A percentile compares a stretch with the other conserved stretches of the same genome.
phyloP scores from a whole-genome alignment of 495 filamentous ascomycete genomes.

The Aspergillus sclerotioniger region DNA sequence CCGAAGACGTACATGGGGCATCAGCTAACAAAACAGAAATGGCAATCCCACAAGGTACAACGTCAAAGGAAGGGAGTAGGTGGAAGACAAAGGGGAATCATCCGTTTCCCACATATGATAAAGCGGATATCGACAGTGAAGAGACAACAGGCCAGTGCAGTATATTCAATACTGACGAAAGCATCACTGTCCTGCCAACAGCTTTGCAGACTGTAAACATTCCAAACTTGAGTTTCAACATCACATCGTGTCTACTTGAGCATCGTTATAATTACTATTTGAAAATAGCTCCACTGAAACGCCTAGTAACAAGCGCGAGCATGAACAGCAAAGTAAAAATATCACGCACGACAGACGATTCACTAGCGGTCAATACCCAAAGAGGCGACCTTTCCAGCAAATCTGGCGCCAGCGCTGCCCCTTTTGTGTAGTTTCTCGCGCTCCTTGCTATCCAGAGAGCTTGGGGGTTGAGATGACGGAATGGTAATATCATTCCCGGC shows the following conservation, averaged over 20 bases:
- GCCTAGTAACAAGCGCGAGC: conserved; percentile 2
- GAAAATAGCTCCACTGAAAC: not conserved
- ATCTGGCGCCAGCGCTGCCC: conserved; percentile 48
- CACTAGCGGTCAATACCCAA: conserved; percentile 42
- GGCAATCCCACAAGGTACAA: conserved; percentile 5
- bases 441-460: conserved; percentile 39
- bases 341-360: not conserved
- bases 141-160: not conserved
- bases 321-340: conserved; percentile 12
- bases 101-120: not conserved
- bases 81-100: not conserved
- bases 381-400: conserved; percentile 49
- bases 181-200: not conserved
- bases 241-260: conserved; percentile 15
- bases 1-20: not conserved
- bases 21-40: not conserved
- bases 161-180: not conserved
- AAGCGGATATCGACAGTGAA: not conserved
- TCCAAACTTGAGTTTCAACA: conserved; percentile 7
- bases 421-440: conserved; percentile 52
- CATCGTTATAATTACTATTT: conserved; percentile 24
- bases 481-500: conserved; percentile 25
- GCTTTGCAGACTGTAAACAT: conserved; percentile 2
- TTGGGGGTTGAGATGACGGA: conserved; percentile 28
- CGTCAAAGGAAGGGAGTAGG: not conserved